A percentile compares a stretch with the other conserved stretches of the same genome.
These are phyloP conservation scores for Leccinum subfulvum DNA, from an alignment of 1,284 basidiomycete genomes.

Conservation along the genomic window DNA sequence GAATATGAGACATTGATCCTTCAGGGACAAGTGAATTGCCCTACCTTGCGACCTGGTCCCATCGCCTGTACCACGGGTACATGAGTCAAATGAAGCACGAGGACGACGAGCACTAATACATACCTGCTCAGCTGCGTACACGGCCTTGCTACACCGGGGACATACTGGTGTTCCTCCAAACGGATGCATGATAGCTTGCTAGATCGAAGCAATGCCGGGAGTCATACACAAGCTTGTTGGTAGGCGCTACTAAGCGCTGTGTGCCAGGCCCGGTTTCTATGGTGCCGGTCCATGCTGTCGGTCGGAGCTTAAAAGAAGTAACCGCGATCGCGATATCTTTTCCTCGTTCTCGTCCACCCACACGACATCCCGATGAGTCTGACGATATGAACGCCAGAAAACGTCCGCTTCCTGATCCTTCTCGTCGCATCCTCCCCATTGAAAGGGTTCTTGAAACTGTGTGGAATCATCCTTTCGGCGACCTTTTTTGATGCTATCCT, in stretches of 20 bases:
- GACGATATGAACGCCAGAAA: constrained; percentile 89
- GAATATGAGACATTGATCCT: constrained; percentile 4
- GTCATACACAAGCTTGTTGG: constrained; percentile 5
- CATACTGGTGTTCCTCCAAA: constrained; percentile 66
- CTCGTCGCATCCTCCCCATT: neutral
- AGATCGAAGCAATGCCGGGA: constrained; percentile 1
- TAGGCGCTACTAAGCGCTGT: neutral
- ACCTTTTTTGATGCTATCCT: neutral
- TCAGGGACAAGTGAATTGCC: constrained; percentile 20
- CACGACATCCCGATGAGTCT: constrained; percentile 35
- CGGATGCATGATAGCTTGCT: constrained; percentile 51
- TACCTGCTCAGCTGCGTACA: constrained; percentile 82
- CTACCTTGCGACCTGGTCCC: constrained; percentile 77
- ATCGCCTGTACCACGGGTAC: constrained; percentile 50
- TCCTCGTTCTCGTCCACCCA: constrained; percentile 15
- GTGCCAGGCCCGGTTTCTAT: neutral
- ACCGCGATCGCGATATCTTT: constrained; percentile 34
- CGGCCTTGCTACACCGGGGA: constrained; percentile 63
- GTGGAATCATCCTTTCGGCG: constrained; percentile 3
- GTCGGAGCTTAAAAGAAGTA: constrained; percentile 41
- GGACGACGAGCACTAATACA: constrained; percentile 19
- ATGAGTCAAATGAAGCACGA: constrained; percentile 8
- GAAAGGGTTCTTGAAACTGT: constrained; percentile 45
- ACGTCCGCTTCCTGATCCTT: constrained; percentile 54
- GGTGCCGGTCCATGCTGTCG: neutral